phyloP scores from a whole-genome alignment of 1,284 basidiomycete species.

The Ustanciosporium gigantosporum region DNA sequence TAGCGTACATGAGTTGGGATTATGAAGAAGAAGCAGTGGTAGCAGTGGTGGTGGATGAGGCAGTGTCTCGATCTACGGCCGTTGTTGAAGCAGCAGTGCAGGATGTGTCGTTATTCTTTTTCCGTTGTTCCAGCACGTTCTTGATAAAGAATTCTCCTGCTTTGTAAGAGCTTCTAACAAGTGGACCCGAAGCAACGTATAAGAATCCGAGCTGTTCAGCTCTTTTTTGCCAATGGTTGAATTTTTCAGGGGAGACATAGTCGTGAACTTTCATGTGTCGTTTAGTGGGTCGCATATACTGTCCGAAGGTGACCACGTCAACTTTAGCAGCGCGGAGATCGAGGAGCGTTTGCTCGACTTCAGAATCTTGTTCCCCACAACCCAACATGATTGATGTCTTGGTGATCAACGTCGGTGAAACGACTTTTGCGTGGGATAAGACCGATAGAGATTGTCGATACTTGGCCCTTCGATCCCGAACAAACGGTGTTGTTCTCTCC shows the following conservation, averaged over 20 bases:
- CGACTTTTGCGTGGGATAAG: constrained; percentile 68
- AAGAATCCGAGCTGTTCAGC: constrained; percentile 94
- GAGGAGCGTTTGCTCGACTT: constrained; percentile 79
- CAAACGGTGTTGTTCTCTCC: constrained; percentile 88
- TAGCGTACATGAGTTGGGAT: no score
- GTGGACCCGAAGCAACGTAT: constrained; percentile 93
- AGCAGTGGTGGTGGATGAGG: not conserved
- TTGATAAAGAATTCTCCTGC: constrained; percentile 64
- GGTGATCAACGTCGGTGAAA: constrained; percentile 80
- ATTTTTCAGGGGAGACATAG: constrained; percentile 91
- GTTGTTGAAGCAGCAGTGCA: not conserved
- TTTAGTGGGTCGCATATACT: constrained; percentile 99
- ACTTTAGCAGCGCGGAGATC: constrained; percentile 85
- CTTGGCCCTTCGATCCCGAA: constrained; percentile 89
- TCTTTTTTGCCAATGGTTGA: constrained; percentile 83
- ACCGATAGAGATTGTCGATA: constrained; percentile 88
- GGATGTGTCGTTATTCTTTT: not conserved
- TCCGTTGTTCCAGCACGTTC: constrained; percentile 51
- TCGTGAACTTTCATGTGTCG: constrained; percentile 98
- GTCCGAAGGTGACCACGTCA: constrained; percentile 98
- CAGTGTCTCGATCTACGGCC: not conserved
- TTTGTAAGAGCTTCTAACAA: constrained; percentile 97
- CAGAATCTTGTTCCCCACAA: constrained; percentile 85
- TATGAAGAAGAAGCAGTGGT: no score
- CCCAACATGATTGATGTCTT: constrained; percentile 99